These are phyloP conservation scores for Plasmodium malariae DNA, from an alignment of 169 alveolate genomes.

Conservation along the genomic window DNA sequence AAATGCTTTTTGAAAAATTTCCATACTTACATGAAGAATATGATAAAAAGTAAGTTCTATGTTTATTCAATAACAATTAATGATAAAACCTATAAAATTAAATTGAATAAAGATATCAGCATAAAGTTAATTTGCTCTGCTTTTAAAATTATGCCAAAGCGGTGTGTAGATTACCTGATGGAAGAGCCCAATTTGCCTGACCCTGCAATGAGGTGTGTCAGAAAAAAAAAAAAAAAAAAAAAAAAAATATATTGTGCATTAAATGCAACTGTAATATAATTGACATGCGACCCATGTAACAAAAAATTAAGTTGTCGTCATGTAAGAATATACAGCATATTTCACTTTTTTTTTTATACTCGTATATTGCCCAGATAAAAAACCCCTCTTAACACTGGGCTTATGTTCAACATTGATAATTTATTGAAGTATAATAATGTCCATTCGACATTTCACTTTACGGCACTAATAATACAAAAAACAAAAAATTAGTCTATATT, in stretches of 20 bases:
- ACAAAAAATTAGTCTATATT: background rate
- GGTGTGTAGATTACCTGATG: conserved; percentile 23
- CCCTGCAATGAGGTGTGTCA: background rate
- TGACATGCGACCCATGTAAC: too few species aligned
- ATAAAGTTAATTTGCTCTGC: conserved; percentile 51
- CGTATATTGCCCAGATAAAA: too few species aligned
- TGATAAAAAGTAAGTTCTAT: conserved; percentile 63
- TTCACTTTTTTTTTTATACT: too few species aligned
- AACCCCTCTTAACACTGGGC: too few species aligned
- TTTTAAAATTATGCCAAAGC: conserved; percentile 45
- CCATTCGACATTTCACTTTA: too few species aligned
- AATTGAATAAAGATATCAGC: conserved; percentile 57
- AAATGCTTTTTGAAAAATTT: conserved; percentile 51
- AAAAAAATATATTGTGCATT: too few species aligned
- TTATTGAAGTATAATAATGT: too few species aligned
- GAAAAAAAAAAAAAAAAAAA: conserved; percentile 10
- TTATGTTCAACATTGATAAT: too few species aligned
- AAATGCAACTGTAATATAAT: too few species aligned
- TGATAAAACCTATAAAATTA: conserved; percentile 45
- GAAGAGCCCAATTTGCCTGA: background rate
- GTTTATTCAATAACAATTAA: conserved; percentile 63
- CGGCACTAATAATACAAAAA: background rate
- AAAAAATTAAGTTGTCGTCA: too few species aligned
- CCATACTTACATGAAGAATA: conserved; percentile 53
- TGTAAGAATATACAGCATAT: too few species aligned